phyloP scores from a whole-genome alignment of 208 protist genomes.

The Perkinsela sp. region DNA sequence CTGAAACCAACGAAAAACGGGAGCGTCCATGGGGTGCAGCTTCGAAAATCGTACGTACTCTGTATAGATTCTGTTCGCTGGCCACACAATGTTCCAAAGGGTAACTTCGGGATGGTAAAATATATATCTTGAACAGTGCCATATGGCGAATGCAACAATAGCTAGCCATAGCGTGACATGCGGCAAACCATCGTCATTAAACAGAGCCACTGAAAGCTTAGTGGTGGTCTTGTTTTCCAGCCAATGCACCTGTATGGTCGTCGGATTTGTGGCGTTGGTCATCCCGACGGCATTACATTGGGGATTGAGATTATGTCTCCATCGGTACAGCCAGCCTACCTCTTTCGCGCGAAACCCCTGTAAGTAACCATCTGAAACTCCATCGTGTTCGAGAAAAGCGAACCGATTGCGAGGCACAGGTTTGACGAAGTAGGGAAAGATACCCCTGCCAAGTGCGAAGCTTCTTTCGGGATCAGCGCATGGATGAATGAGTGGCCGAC shows the following conservation, averaged over 20 bases:
- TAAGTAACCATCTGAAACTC: slow-evolving; percentile 25
- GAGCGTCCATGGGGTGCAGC: slow-evolving; percentile 35
- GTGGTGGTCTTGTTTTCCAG: slow-evolving; percentile 49
- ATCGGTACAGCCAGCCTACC: slow-evolving; percentile 50
- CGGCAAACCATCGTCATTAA: slow-evolving; percentile 22
- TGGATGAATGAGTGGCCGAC: neutral
- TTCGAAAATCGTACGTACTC: slow-evolving; percentile 52
- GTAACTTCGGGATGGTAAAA: slow-evolving; percentile 50
- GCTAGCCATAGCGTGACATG: slow-evolving; percentile 9
- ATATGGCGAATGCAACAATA: slow-evolving; percentile 15
- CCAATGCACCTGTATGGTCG: slow-evolving; percentile 44
- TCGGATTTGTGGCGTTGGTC: slow-evolving; percentile 33
- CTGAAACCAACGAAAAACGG: slow-evolving; percentile 25
- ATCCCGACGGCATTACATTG: slow-evolving; percentile 25
- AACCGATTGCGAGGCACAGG: slow-evolving; percentile 35
- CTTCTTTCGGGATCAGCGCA: neutral
- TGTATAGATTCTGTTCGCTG: slow-evolving; percentile 41
- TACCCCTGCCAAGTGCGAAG: neutral
- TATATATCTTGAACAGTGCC: slow-evolving; percentile 29
- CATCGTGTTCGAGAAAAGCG: slow-evolving; percentile 25
- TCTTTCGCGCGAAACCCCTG: slow-evolving; percentile 24
- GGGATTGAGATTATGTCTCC: slow-evolving; percentile 36
- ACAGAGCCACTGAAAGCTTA: slow-evolving; percentile 28
- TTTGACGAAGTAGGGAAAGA: slow-evolving; percentile 15
- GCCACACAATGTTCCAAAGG: slow-evolving; percentile 39